Percentiles rank a stretch among this genome's conserved stretches.
phyloP scores from a whole-genome alignment of 1,139 yeast genomes.

The Kurtzmaniella quercitrusa region DNA sequence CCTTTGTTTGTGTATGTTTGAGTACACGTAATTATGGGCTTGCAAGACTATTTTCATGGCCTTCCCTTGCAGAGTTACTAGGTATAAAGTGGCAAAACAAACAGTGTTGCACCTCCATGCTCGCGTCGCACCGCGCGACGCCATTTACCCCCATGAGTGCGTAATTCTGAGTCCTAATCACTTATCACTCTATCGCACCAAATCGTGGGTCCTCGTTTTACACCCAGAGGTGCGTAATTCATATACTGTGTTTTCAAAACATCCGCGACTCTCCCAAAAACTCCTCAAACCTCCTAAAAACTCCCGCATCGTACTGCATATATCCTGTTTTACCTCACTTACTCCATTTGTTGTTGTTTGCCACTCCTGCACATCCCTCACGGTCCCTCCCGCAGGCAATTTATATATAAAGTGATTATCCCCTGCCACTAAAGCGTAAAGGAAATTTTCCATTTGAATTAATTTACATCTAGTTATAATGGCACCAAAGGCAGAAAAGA shows the following conservation, averaged over 20 bases:
- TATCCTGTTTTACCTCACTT: too few relatives aligned
- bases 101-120: not conserved
- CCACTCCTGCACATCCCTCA: slow-evolving; percentile 3
- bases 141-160: not conserved
- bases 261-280: not conserved
- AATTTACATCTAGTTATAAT: slow-evolving; percentile 33
- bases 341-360: not conserved
- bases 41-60: not conserved
- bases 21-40: not conserved
- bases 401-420: slow-evolving; percentile 11
- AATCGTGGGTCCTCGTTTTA: not conserved
- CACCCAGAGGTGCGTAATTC: not conserved
- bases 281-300: too few relatives aligned
- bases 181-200: slow-evolving; percentile 1
- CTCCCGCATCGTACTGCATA: too few relatives aligned
- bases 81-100: not conserved
- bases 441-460: slow-evolving; percentile 2
- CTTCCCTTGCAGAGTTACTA: not conserved
- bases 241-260: slow-evolving; percentile 1
- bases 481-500: slow-evolving; percentile 98
- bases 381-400: slow-evolving; percentile 9
- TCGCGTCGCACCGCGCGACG: not conserved
- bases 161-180: slow-evolving; percentile 4
- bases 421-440: slow-evolving; percentile 6
- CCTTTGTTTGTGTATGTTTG: not conserved